Evolutionary conservation across 2,329 filamentous ascomycete species (phyloP), one percentile per base, ranked within the genome.

Genomic region (Aspergillus nomiae): DNA sequence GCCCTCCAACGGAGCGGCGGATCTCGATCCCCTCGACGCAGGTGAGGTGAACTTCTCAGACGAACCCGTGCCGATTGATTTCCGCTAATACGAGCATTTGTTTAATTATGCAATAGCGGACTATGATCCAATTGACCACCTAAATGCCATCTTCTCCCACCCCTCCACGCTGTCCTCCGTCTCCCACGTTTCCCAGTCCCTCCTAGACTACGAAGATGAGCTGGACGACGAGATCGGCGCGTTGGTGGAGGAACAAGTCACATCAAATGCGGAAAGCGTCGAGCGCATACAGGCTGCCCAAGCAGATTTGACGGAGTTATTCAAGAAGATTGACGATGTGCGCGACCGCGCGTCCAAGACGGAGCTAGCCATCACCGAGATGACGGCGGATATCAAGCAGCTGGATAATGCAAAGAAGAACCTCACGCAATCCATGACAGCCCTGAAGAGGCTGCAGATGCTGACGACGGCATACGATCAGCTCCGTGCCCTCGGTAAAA

Each of bases 391-490:
- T 74, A 99, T 99, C 77, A 99, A 99, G 82, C 89, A 94, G 69
- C 85, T 99, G 67, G 95, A 99, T 79, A 92, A 91, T 77, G 97
- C 95, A 43, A 99, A 99, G 83, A 90, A 90, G 78, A 99, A 99
- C 79, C 85, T 99, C 65, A 97, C 95, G 11, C 85, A 96, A 59
- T 97, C 93, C 68, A 99, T 99, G 95, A 99, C 95, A 50, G 94
- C 94, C 26, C 83, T 99, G 73, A 99, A 99, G 83, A 87, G 95
- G 54, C 85, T 99, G 71, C 95, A 99, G 84, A 99, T 99, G 95
- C 82, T 99, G 75, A 98, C 95, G 6, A 98, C 95, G 4, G 95
- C 95, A n/a, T 99, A 98, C 79, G 95, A 98, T 76, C 95, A 99
- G 81, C 84, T 99, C 62, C 87, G 91, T 63, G 91, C 89, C 3